Evolutionary conservation across 1,139 yeast genomes (phyloP).

Genomic region (Pichiaceae sp.): DNA sequence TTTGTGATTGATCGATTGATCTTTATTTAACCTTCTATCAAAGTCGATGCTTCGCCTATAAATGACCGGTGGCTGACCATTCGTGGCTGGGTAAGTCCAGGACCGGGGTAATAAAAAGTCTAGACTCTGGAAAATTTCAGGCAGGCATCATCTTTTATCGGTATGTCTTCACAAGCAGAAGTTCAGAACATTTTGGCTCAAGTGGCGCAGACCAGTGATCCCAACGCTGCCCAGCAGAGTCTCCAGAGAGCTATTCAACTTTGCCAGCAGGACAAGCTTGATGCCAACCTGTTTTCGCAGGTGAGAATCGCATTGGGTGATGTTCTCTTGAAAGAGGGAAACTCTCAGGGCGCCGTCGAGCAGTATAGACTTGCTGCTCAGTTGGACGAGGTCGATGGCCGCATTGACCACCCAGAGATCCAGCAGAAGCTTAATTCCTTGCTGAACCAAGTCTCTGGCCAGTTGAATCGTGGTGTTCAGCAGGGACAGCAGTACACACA

Average conservation of each 20-base stretch:
- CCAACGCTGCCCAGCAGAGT: conserved; percentile 9
- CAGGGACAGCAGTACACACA: conserved; percentile 11
- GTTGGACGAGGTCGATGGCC: conserved; percentile 23
- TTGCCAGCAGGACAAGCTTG: conserved; percentile 14
- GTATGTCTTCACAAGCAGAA: conserved; percentile 14
- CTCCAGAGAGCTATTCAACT: conserved; percentile 12
- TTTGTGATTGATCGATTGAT: no score
- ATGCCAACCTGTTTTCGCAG: conserved; percentile 18
- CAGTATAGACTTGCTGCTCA: conserved; percentile 21
- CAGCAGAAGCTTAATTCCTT: conserved; percentile 17
- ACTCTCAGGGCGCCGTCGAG: conserved; percentile 16
- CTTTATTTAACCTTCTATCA: no score
- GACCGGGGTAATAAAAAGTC: no score
- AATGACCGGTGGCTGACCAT: no score
- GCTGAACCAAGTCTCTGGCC: conserved; percentile 13
- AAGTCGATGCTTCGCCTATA: no score
- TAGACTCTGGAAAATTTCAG: no score
- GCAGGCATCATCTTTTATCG: neutral
- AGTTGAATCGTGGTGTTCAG: conserved; percentile 15
- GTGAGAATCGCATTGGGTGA: conserved; percentile 21
- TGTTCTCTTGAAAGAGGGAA: conserved; percentile 14
- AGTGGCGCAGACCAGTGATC: conserved; percentile 9
- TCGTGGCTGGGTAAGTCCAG: no score
- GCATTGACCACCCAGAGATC: conserved; percentile 21
- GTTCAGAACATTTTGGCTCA: conserved; percentile 14